phyloP scores from a whole-genome alignment of 805 yeast species.

The Isabelozyma pseudorhagii region DNA sequence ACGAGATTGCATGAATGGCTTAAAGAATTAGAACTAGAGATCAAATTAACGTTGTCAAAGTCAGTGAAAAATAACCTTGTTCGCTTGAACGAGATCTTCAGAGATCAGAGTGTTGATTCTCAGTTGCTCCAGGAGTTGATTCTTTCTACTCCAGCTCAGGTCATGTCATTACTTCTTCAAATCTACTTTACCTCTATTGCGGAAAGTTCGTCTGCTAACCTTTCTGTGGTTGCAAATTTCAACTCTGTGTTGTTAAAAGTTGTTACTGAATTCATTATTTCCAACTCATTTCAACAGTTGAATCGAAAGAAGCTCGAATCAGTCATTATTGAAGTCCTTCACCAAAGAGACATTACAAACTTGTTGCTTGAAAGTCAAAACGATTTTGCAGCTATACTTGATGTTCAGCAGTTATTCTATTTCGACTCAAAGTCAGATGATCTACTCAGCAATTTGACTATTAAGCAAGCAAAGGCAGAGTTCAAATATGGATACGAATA shows the following conservation, averaged over 20 bases:
- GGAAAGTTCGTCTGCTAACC: conserved; percentile 20
- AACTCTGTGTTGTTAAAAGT: conserved; percentile 11
- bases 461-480: conserved; percentile 50
- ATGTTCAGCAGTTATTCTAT: conserved; percentile 49
- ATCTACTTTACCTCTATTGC: conserved; percentile 49
- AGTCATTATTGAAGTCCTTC: conserved; percentile 65
- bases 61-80: conserved; percentile 26
- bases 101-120: background rate
- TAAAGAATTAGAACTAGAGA: conserved; percentile 49
- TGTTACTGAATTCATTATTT: conserved; percentile 23
- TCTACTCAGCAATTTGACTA: conserved; percentile 29
- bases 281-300: conserved; percentile 16
- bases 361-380: conserved; percentile 8
- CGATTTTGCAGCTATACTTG: conserved; percentile 41
- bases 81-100: conserved; percentile 3
- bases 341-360: conserved; percentile 45
- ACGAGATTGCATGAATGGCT: conserved; percentile 63
- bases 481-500: conserved; percentile 79
- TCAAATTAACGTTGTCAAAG: conserved; percentile 46
- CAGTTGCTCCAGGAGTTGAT: conserved; percentile 26
- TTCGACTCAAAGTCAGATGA: conserved; percentile 21
- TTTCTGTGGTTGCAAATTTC: conserved; percentile 1
- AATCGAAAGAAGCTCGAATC: conserved; percentile 50
- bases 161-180: conserved; percentile 52
- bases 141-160: conserved; percentile 51